Evolutionary conservation across 1,139 yeast genomes (phyloP).

Genomic region (Casaregolazyma suthepensis): DNA sequence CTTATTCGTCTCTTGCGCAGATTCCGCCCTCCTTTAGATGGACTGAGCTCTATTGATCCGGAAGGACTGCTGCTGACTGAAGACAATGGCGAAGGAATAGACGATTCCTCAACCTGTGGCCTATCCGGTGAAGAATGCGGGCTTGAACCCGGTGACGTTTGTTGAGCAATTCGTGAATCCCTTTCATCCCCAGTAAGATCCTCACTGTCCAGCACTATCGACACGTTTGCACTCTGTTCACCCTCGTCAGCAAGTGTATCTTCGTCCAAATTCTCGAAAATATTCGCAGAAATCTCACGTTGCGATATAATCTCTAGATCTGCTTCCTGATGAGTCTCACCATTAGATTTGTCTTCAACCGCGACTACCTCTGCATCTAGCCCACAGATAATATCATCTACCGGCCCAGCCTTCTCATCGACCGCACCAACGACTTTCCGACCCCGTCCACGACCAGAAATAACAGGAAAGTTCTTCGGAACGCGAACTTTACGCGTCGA

Average conservation of each 20-base stretch:
- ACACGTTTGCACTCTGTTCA: neutral
- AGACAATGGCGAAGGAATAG: neutral
- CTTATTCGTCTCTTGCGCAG: neutral
- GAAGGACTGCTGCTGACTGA: neutral
- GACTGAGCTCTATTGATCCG: neutral
- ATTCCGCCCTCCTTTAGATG: neutral
- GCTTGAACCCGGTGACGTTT: neutral
- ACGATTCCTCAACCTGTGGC: neutral
- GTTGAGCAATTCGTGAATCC: neutral
- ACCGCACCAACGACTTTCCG: conserved; percentile 1
- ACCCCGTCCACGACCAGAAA: conserved; percentile 9
- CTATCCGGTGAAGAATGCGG: neutral
- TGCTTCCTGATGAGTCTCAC: neutral
- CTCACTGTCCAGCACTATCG: neutral
- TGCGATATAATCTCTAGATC: neutral
- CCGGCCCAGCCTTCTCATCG: neutral
- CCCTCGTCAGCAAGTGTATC: neutral
- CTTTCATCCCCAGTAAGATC: neutral
- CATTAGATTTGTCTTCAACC: neutral
- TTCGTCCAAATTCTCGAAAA: neutral
- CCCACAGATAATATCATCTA: conserved; percentile 3
- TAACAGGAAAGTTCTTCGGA: conserved; percentile 14
- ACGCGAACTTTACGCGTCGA: conserved; percentile 6
- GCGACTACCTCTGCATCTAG: neutral
- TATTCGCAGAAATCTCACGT: neutral